Evolutionary conservation across 2,329 filamentous ascomycete genomes (phyloP).

Genomic region (Penicillium corylophilum): DNA sequence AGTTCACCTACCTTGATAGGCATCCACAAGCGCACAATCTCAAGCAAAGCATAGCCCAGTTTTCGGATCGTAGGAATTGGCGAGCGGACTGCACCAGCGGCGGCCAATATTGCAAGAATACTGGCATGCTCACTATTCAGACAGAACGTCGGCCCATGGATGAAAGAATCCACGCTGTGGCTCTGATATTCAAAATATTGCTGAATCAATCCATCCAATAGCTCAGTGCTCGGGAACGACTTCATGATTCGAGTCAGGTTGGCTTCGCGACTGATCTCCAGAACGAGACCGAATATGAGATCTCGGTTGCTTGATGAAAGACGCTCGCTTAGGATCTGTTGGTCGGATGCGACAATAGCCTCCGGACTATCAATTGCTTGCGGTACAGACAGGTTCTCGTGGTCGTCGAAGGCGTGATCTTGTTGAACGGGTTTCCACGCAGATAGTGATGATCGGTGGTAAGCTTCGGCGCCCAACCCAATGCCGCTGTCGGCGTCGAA

Average conservation of each 20-base stretch:
- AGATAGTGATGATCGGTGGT: constrained; percentile 28
- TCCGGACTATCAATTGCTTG: constrained; percentile 26
- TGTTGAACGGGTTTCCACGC: constrained; percentile 28
- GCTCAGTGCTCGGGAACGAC: constrained; percentile 42
- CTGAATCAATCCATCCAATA: constrained; percentile 42
- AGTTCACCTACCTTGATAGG: constrained; percentile 59
- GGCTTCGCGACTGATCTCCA: constrained; percentile 57
- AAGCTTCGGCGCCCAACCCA: constrained; percentile 30
- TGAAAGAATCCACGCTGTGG: constrained; percentile 42
- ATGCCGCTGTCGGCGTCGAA: constrained; percentile 27
- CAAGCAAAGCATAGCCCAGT: constrained; percentile 44
- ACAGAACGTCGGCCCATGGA: constrained; percentile 41
- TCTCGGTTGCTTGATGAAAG: constrained; percentile 51
- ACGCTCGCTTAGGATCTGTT: constrained; percentile 23
- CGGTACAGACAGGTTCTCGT: constrained; percentile 28
- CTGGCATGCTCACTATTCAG: constrained; percentile 39
- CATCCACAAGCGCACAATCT: constrained; percentile 37
- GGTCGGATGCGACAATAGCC: constrained; percentile 11
- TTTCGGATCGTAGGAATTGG: constrained; percentile 39
- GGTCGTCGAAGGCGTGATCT: constrained; percentile 27
- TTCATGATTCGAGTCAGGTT: constrained; percentile 53
- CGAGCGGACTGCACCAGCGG: constrained; percentile 40
- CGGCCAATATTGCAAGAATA: constrained; percentile 38
- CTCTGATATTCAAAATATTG: constrained; percentile 35
- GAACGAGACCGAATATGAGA: constrained; percentile 62